phyloP scores from a whole-genome alignment of 1,284 basidiomycete species.

The Wolfiporia cocos region DNA sequence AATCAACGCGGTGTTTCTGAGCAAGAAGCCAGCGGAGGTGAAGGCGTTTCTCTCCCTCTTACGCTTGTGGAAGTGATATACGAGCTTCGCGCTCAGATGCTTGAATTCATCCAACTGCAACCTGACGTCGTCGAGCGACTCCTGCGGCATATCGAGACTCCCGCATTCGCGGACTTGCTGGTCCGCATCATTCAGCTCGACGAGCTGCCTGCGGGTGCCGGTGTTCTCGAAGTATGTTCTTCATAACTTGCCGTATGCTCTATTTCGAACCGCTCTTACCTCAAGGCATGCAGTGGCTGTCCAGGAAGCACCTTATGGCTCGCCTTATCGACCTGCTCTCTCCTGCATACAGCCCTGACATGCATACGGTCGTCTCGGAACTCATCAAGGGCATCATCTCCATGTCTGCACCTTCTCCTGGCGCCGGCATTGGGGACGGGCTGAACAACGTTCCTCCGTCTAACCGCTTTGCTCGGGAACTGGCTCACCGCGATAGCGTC shows the following conservation, averaged over 20 bases:
- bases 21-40: constrained; percentile 88
- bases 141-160: constrained; percentile 82
- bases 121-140: constrained; percentile 82
- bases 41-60: constrained; percentile 25
- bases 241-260: constrained; percentile 22
- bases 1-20: constrained; percentile 83
- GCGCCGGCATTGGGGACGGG: constrained; percentile 59
- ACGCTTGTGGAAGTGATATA: constrained; percentile 22
- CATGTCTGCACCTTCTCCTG: constrained; percentile 87
- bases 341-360: constrained; percentile 70
- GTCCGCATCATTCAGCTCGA: constrained; percentile 92
- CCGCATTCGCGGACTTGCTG: constrained; percentile 89
- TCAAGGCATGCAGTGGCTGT: constrained; percentile 69
- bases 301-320: constrained; percentile 79
- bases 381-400: constrained; percentile 94
- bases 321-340: constrained; percentile 82
- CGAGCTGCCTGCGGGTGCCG: constrained; percentile 75
- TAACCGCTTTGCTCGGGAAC: constrained; percentile 86
- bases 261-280: constrained; percentile 27
- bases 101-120: constrained; percentile 84
- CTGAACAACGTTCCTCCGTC: constrained; percentile 67
- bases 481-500: constrained; percentile 77
- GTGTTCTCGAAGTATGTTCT: constrained; percentile 78
- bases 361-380: constrained; percentile 87
- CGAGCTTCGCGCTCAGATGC: constrained; percentile 60